A percentile compares a stretch with the other conserved stretches of the same genome.
Conservation (phyloP, 1,284 basidiomycete species). For the Grifola frondosa region DNA sequence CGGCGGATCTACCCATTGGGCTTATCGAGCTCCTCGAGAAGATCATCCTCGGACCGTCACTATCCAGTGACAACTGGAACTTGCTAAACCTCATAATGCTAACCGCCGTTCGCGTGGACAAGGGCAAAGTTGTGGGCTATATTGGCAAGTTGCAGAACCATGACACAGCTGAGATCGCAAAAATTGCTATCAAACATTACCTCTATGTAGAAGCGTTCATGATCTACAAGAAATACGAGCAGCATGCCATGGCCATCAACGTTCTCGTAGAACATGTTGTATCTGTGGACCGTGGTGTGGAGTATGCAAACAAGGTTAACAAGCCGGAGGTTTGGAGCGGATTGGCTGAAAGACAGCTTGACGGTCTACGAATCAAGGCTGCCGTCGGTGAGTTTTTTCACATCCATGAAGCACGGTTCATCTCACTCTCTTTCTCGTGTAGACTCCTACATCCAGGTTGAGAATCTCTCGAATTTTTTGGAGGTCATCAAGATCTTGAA, state of each 20-base stretch:
- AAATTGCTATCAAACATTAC: slow-evolving; percentile 94
- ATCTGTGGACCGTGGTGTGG: slow-evolving; percentile 92
- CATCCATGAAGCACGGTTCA: background rate
- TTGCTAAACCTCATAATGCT: slow-evolving; percentile 92
- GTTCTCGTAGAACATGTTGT: slow-evolving; percentile 98
- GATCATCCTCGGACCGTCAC: slow-evolving; percentile 94
- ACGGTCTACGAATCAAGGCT: slow-evolving; percentile 96
- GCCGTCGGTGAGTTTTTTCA: slow-evolving; percentile 69
- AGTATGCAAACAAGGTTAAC: slow-evolving; percentile 96
- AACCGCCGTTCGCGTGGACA: slow-evolving; percentile 96
- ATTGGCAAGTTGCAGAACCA: slow-evolving; percentile 97
- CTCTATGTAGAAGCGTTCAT: slow-evolving; percentile 95
- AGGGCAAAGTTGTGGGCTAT: slow-evolving; percentile 96
- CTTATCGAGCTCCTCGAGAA: slow-evolving; percentile 97
- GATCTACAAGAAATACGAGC: slow-evolving; percentile 92
- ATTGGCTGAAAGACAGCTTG: slow-evolving; percentile 95
- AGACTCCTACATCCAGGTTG: slow-evolving; percentile 99
- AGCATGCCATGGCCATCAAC: slow-evolving; percentile 93
- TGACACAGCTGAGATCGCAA: slow-evolving; percentile 91
- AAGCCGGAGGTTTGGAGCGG: slow-evolving; percentile 95
- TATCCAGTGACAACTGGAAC: slow-evolving; percentile 96
- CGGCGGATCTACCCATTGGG: slow-evolving; percentile 94
- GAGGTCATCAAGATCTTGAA: slow-evolving; percentile 97
- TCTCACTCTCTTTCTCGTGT: slow-evolving; percentile 2
- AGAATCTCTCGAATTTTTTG: slow-evolving; percentile 91